phyloP scores from a whole-genome alignment of 2,329 filamentous ascomycete genomes.

The Exophiala viscosa region DNA sequence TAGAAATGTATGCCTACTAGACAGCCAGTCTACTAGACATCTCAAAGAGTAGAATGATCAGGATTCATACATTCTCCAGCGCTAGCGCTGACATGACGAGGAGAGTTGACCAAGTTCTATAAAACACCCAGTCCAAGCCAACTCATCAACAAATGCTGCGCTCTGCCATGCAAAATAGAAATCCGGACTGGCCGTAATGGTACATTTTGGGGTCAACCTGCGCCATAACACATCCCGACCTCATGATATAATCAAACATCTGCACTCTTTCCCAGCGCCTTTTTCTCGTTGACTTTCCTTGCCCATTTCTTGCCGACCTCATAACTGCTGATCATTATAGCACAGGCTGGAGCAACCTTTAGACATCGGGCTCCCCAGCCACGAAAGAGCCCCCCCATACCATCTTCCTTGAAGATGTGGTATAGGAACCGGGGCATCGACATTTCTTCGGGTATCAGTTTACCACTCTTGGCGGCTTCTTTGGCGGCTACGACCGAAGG shows the following conservation, averaged over 20 bases:
- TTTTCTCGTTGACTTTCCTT: conserved; percentile 64
- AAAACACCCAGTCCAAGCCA: neutral
- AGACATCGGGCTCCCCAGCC: conserved; percentile 89
- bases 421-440: conserved; percentile 79
- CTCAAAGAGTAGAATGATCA: neutral
- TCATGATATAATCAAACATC: neutral
- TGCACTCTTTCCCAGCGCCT: conserved; percentile 28
- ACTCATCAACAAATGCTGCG: neutral
- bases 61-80: neutral
- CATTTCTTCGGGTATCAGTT: conserved; percentile 62
- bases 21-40: neutral
- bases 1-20: neutral
- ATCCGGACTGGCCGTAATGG: too few relatives aligned
- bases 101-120: neutral
- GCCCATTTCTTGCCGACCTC: conserved; percentile 92
- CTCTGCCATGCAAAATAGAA: neutral
- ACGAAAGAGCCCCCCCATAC: conserved; percentile 73
- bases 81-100: neutral
- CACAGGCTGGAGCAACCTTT: conserved; percentile 93
- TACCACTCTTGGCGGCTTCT: conserved; percentile 21
- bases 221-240: neutral
- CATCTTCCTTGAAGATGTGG: conserved; percentile 88
- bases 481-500: conserved; percentile 22
- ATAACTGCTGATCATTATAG: conserved; percentile 99
- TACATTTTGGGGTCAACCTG: neutral